Conservation (phyloP, 176 grass and related monocot genomes). For the Zoysia japonica region DNA sequence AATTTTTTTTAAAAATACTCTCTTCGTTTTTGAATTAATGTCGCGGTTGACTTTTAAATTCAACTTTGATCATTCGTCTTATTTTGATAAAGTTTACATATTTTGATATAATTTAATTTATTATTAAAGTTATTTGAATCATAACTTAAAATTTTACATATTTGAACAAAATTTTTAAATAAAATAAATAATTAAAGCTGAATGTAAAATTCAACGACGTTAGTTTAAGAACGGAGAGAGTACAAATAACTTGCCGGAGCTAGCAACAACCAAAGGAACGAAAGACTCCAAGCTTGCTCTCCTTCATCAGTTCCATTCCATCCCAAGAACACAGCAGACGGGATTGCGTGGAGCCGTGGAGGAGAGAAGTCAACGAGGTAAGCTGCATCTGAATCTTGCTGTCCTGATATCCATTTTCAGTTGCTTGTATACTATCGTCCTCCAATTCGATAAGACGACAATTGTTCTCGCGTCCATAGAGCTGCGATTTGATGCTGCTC, state of each 20-base stretch:
- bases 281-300: constrained; percentile 23
- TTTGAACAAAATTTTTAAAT: too few relatives aligned
- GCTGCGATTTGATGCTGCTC: not conserved
- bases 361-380: constrained; percentile 37
- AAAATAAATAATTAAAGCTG: too few relatives aligned
- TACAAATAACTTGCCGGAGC: not conserved
- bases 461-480: not conserved
- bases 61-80: too few relatives aligned
- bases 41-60: too few relatives aligned
- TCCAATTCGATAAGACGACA: not conserved
- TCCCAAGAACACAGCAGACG: constrained; percentile 22
- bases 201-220: too few relatives aligned
- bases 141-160: too few relatives aligned
- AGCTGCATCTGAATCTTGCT: constrained; percentile 30
- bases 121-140: too few relatives aligned
- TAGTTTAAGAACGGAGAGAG: too few relatives aligned
- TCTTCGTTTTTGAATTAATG: too few relatives aligned
- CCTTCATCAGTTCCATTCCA: constrained; percentile 1
- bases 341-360: not conserved
- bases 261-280: not conserved
- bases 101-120: too few relatives aligned
- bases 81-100: too few relatives aligned
- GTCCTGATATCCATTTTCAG: constrained; percentile 1
- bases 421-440: not conserved
- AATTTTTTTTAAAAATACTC: too few relatives aligned